These are phyloP conservation scores for Cryphonectria nitschkei DNA, from an alignment of 2,329 filamentous ascomycete genomes.

Conservation along the genomic window DNA sequence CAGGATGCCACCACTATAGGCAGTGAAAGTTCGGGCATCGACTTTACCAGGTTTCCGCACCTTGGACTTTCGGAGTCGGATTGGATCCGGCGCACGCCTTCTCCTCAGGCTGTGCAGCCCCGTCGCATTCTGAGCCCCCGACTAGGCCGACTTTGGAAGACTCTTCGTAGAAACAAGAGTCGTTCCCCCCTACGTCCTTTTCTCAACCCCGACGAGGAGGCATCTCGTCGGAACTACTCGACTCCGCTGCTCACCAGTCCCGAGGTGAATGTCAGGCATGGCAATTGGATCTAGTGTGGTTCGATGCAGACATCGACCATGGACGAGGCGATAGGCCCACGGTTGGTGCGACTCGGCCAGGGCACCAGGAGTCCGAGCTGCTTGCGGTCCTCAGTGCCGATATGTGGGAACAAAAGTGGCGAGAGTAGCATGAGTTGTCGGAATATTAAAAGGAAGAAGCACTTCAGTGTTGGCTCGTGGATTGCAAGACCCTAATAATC, in stretches of 20 bases:
- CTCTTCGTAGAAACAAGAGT: slow-evolving; percentile 25
- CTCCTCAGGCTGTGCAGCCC: slow-evolving; percentile 16
- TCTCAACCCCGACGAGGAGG: background rate
- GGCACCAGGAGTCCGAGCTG: slow-evolving; percentile 1
- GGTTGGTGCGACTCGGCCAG: slow-evolving; percentile 11
- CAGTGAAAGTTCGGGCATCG: slow-evolving; percentile 6
- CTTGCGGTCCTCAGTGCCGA: slow-evolving; percentile 1
- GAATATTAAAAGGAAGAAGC: background rate
- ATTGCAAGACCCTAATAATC: slow-evolving; percentile 6
- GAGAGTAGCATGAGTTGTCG: slow-evolving; percentile 1
- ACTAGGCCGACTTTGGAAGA: slow-evolving; percentile 25
- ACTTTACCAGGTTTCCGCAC: slow-evolving; percentile 25
- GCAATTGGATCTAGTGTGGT: slow-evolving; percentile 31
- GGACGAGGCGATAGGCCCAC: slow-evolving; percentile 1
- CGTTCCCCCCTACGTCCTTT: slow-evolving; percentile 22
- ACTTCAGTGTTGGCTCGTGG: background rate
- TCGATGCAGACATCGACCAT: slow-evolving; percentile 22
- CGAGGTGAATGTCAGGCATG: slow-evolving; percentile 16
- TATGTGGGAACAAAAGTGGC: background rate
- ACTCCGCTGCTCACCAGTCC: slow-evolving; percentile 17
- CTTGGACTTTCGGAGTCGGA: slow-evolving; percentile 23
- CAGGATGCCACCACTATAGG: background rate
- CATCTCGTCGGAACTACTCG: slow-evolving; percentile 18
- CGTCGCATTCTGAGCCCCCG: slow-evolving; percentile 24
- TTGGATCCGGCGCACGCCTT: slow-evolving; percentile 25